Base-by-base conservation (phyloP, 805 yeast genomes). In the Debaryomyces hansenii region DNA sequence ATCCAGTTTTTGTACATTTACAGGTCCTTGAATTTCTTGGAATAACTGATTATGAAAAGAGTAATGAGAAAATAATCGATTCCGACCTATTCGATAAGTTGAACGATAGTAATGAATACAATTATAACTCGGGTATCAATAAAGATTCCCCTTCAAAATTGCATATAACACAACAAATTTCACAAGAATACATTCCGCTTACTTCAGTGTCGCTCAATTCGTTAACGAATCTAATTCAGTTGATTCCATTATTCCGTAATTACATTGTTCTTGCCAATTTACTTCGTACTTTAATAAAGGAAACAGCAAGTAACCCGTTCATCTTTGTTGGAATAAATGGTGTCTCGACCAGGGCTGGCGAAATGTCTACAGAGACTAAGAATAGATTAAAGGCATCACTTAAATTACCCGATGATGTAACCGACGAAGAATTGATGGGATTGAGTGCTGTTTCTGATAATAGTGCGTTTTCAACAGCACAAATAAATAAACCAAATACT, bases 361-460 rank as follows among this genome's bases (percentile, higher is more conserved):
- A 54, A 37, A 40, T 56, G 20, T 51, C 54, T 5, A 54, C 50
- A 20, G 66, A 62, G 24, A 50, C 57, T 4, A 67, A 60, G 40
- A 58, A 60, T 40, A 69, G 57, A 41, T 54, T 72, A 34, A 64
- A 63, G 38, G 66, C 66, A 29, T 58, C 74, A 3, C 58, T 72
- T 32, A 66, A 66, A 43, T 51, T 72, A 20, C 52, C 74, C 3
- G 58, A 59, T 32, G 68, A 69, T 43, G 71, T 67, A 18, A 64
- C 73, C 1, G 72, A 69, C 44, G 75, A 69, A 42, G 75, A 72
- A 50, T 56, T 72, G 10, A 45, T 67, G 16, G 67, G 69, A 7
- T 55, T 72, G 38, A 66, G 56, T 53, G 62, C 69, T 2, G 53
- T 64, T 2, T 50, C 64, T 3, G 66, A 64, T 15, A 58, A 54